These are phyloP conservation scores for Nakazawaea populi DNA, from an alignment of 805 yeast genomes.

Conservation along the genomic window DNA sequence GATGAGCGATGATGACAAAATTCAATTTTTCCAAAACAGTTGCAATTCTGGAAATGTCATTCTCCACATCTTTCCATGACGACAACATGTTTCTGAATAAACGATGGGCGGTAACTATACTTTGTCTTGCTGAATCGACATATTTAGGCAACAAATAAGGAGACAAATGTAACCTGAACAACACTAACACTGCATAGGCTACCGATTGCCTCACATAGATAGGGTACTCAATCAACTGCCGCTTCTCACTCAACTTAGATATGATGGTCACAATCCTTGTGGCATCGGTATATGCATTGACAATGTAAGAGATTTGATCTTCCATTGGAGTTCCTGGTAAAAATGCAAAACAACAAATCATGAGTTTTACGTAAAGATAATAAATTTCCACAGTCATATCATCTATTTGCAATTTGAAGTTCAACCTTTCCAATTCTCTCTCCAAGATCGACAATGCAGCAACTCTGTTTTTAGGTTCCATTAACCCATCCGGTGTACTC, in stretches of 20 bases:
- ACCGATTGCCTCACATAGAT: conserved; percentile 84
- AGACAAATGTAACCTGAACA: conserved; percentile 78
- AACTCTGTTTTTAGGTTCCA: conserved; percentile 79
- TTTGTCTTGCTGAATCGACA: conserved; percentile 85
- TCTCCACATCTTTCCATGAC: conserved; percentile 87
- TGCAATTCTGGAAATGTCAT: conserved; percentile 88
- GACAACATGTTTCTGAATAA: conserved; percentile 80
- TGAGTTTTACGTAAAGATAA: conserved; percentile 69
- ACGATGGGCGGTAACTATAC: conserved; percentile 89
- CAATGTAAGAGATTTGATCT: conserved; percentile 80
- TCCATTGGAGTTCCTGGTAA: conserved; percentile 85
- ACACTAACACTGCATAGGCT: conserved; percentile 68
- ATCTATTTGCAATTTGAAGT: conserved; percentile 59
- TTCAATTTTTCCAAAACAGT: conserved; percentile 85
- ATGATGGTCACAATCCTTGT: conserved; percentile 77
- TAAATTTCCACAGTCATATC: conserved; percentile 71
- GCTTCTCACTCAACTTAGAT: conserved; percentile 60
- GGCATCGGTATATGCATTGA: conserved; percentile 73
- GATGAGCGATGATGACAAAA: conserved; percentile 80
- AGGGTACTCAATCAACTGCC: conserved; percentile 77
- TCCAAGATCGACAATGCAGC: conserved; percentile 73
- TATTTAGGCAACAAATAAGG: conserved; percentile 68
- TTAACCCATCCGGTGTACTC: conserved; percentile 79
- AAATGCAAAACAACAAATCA: conserved; percentile 85
- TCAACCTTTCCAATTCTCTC: conserved; percentile 69